A percentile compares a stretch with the other conserved stretches of the same genome.
These are phyloP conservation scores for Sugiyamaella sp. DNA, from an alignment of 1,139 yeast species.

Conservation along the genomic window DNA sequence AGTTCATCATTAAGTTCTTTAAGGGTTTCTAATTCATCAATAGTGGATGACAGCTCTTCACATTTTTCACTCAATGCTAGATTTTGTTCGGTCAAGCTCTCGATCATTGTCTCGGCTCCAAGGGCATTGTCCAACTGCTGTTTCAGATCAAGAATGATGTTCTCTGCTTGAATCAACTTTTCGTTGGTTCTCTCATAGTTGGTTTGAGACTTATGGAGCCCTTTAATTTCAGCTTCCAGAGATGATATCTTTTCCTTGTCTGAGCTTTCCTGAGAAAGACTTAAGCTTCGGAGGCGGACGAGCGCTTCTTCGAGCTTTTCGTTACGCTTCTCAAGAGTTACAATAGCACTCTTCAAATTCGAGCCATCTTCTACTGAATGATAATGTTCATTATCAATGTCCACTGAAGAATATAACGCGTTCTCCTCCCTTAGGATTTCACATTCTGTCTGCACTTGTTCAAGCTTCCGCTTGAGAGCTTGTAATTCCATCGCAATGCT, in stretches of 20 bases:
- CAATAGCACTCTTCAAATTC: not conserved
- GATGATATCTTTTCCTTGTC: slow-evolving; percentile 46
- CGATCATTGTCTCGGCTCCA: slow-evolving; percentile 52
- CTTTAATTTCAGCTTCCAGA: slow-evolving; percentile 35
- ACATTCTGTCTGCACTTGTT: slow-evolving; percentile 48
- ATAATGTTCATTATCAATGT: slow-evolving; percentile 17
- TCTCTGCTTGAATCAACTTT: slow-evolving; percentile 48
- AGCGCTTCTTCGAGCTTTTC: slow-evolving; percentile 47
- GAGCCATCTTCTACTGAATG: not conserved
- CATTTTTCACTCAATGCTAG: slow-evolving; percentile 49
- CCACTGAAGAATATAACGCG: slow-evolving; percentile 44
- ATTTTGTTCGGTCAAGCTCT: slow-evolving; percentile 59
- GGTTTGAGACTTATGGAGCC: slow-evolving; percentile 20
- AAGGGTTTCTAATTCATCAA: slow-evolving; percentile 62
- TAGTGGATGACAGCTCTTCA: slow-evolving; percentile 45
- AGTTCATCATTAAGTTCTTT: slow-evolving; percentile 63
- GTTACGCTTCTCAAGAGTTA: slow-evolving; percentile 45
- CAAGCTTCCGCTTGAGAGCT: slow-evolving; percentile 45
- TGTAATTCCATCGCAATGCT: slow-evolving; percentile 42
- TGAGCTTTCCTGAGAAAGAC: slow-evolving; percentile 45
- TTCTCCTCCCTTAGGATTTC: slow-evolving; percentile 52
- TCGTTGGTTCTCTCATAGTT: slow-evolving; percentile 34
- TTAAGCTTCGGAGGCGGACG: slow-evolving; percentile 45
- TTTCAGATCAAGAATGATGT: slow-evolving; percentile 50
- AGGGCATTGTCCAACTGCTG: slow-evolving; percentile 44